A percentile compares a stretch with the other conserved stretches of the same genome.
phyloP scores from a whole-genome alignment of 352 stramenopile genomes.

The Thraustochytrium sp. region DNA sequence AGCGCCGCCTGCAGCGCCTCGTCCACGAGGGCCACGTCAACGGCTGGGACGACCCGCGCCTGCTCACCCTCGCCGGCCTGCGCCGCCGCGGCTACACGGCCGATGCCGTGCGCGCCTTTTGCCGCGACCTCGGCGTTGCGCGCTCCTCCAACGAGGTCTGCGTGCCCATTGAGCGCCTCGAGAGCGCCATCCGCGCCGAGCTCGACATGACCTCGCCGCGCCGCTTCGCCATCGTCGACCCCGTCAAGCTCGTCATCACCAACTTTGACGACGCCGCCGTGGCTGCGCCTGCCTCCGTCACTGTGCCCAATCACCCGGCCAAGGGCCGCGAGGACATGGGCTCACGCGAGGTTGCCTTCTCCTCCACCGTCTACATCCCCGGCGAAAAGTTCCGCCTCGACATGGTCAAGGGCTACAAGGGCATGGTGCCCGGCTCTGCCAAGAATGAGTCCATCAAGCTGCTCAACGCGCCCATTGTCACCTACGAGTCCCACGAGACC shows the following conservation, averaged over 20 bases:
- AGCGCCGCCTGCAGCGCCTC: slow-evolving; percentile 95
- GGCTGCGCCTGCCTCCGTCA: not conserved
- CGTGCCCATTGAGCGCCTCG: slow-evolving; percentile 62
- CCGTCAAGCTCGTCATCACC: slow-evolving; percentile 65
- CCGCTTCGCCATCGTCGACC: slow-evolving; percentile 70
- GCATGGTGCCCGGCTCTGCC: not conserved
- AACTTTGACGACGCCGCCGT: slow-evolving; percentile 54
- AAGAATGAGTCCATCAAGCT: slow-evolving; percentile 31
- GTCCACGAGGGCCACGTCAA: slow-evolving; percentile 65
- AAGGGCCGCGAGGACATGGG: slow-evolving; percentile 43
- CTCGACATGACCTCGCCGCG: slow-evolving; percentile 62
- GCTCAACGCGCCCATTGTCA: not conserved
- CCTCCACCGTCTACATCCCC: slow-evolving; percentile 18
- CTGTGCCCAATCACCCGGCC: slow-evolving; percentile 44
- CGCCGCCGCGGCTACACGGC: slow-evolving; percentile 74
- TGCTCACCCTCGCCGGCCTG: slow-evolving; percentile 93
- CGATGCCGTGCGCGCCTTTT: slow-evolving; percentile 82
- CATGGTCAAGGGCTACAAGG: slow-evolving; percentile 44
- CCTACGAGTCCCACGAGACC: slow-evolving; percentile 43
- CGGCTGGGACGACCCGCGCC: slow-evolving; percentile 91
- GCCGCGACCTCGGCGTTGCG: slow-evolving; percentile 73
- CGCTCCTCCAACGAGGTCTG: slow-evolving; percentile 66
- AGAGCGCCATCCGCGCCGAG: slow-evolving; percentile 65
- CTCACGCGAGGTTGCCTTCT: slow-evolving; percentile 42
- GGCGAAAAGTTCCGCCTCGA: slow-evolving; percentile 43